Base-by-base conservation (phyloP, 1,139 yeast genomes). In the Lodderomyces theae region DNA sequence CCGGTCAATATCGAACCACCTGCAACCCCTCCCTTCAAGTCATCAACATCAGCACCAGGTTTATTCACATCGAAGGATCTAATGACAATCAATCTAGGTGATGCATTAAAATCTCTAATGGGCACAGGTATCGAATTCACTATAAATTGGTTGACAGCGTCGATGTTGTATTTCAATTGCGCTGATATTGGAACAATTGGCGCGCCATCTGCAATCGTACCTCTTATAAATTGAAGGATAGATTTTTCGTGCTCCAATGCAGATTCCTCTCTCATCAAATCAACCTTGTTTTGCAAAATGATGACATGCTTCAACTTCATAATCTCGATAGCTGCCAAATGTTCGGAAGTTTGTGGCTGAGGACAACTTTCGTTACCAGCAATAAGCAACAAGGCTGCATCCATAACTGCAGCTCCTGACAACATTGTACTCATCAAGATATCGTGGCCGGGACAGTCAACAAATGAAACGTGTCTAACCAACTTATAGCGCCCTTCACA, bases 401-500 rank as follows among this genome's bases (percentile, higher is more conserved):
- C 99, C 99, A 94, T 94, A 53, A 94, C 98, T 12, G 99, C 99
- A 32, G 99, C 99, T 64, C 99, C 99, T 38, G 97, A 90, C 80
- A 94, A 83, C 99, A 94, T 94, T 54, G 98, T 94, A 78, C 97
- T 89, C 98, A 94, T 94, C 65, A 94, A 83, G 74, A 94, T 92
- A 77, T 94, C 99, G 86, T 94, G 99, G 64, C 98, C 99, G 45
- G 99, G 99, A 74, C 98, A 94, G 75, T 94, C 99, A 47, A 94
- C 98, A 57, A 94, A 94, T 6, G 97, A 89, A 42, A 94, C 98
- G 63, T 94, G 99, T 69, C 99, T 88, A 38, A 89, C 81, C 52
- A 94, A 76, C 57, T 80, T 79, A 68, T 89, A 90, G 61, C 96
- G 86, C 48, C 96, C 96, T 13, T 61, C 59, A 63, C 90, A 84